phyloP scores from a whole-genome alignment of 2,329 filamentous ascomycete genomes.

The Cytospora chrysosperma region DNA sequence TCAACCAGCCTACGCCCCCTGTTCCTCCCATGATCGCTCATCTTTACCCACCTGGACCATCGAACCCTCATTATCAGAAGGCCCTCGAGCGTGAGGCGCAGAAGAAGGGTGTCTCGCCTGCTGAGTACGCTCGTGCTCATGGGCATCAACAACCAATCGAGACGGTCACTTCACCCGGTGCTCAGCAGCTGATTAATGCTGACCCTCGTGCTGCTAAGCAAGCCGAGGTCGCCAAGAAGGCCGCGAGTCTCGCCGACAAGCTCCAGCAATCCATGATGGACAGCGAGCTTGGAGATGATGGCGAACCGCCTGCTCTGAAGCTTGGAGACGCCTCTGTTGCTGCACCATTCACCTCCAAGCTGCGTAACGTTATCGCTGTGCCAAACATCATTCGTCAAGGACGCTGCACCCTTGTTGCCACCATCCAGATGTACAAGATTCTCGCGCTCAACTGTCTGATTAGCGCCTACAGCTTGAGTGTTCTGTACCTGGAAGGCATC shows the following conservation, averaged over 20 bases:
- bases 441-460: constrained; percentile 96
- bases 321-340: constrained; percentile 96
- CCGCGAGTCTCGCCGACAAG: constrained; percentile 79
- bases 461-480: constrained; percentile 93
- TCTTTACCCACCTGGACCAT: constrained; percentile 85
- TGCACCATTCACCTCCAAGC: constrained; percentile 95
- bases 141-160: constrained; percentile 55
- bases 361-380: constrained; percentile 93
- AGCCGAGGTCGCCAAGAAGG: constrained; percentile 67
- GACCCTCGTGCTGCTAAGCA: constrained; percentile 58
- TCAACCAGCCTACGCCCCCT: constrained; percentile 91
- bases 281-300: constrained; percentile 74
- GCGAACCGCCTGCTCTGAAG: constrained; percentile 93
- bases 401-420: constrained; percentile 94
- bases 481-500: constrained; percentile 95
- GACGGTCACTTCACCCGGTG: constrained; percentile 65
- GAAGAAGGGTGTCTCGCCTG: constrained; percentile 68
- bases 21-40: constrained; percentile 92
- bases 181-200: constrained; percentile 56
- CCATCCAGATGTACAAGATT: constrained; percentile 99
- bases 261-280: constrained; percentile 88
- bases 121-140: constrained; percentile 54
- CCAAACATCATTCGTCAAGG: constrained; percentile 98
- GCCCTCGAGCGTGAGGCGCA: constrained; percentile 84
- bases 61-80: constrained; percentile 91